Conservation (phyloP, 2,329 filamentous ascomycete species). For the Graphilbum ipis-grandicollis region DNA sequence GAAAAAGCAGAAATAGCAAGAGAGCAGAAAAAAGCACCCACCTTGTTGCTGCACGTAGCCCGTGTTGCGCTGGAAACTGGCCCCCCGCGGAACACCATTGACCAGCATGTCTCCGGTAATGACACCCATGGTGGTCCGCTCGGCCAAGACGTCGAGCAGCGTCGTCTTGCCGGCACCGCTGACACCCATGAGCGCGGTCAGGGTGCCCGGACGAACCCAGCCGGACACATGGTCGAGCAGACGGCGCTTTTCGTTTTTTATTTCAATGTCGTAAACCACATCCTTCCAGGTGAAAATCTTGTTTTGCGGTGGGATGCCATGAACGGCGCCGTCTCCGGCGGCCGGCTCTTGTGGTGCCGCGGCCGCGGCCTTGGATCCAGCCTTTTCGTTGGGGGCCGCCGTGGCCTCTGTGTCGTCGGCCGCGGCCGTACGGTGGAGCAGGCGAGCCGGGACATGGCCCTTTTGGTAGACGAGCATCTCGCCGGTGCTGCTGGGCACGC, state of each 20-base stretch:
- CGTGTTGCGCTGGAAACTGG: constrained; percentile 77
- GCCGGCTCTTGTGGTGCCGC: neutral
- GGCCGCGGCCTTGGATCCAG: neutral
- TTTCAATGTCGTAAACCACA: constrained; percentile 60
- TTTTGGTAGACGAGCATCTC: constrained; percentile 5
- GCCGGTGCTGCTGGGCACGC: constrained; percentile 1
- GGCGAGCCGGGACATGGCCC: constrained; percentile 41
- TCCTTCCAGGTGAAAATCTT: constrained; percentile 77
- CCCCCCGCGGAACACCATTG: constrained; percentile 49
- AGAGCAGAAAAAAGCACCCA: neutral
- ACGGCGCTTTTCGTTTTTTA: constrained; percentile 60
- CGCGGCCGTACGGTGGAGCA: constrained; percentile 30
- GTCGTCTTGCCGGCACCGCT: constrained; percentile 88
- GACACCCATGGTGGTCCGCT: constrained; percentile 75
- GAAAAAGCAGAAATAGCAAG: neutral
- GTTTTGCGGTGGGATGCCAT: constrained; percentile 34
- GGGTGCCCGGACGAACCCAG: constrained; percentile 81
- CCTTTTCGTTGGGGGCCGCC: neutral
- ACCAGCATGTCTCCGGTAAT: constrained; percentile 69
- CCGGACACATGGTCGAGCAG: constrained; percentile 78
- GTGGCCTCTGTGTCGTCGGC: neutral
- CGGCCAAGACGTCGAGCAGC: constrained; percentile 69
- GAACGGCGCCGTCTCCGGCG: neutral
- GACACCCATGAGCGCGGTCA: constrained; percentile 86
- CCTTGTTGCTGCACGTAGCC: constrained; percentile 77